phyloP scores from a whole-genome alignment of 106 monocot species.

The Dioscorea dumetorum region DNA sequence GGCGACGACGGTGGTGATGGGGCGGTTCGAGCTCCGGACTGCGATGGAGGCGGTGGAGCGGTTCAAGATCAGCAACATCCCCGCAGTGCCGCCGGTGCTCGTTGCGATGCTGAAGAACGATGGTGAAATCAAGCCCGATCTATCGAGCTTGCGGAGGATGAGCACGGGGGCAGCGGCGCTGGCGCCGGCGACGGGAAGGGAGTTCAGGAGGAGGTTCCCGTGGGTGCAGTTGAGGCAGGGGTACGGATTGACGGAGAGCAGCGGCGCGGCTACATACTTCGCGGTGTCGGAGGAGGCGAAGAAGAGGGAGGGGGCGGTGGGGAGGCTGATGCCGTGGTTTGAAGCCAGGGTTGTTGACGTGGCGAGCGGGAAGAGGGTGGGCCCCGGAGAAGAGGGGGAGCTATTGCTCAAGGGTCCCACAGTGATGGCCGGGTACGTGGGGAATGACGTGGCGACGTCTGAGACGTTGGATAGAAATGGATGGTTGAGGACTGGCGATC shows the following conservation, averaged over 20 bases:
- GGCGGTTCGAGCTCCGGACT: slow-evolving; percentile 11
- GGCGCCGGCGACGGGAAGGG: slow-evolving; percentile 1
- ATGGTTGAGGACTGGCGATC: slow-evolving; percentile 31
- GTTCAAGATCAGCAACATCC: slow-evolving; percentile 23
- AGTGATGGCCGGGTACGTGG: slow-evolving; percentile 4
- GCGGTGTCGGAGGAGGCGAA: slow-evolving; percentile 1
- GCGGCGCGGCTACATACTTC: slow-evolving; percentile 6
- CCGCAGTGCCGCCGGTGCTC: slow-evolving; percentile 30
- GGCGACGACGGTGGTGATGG: slow-evolving; percentile 26
- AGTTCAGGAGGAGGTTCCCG: slow-evolving; percentile 18
- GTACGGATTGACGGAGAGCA: slow-evolving; percentile 24
- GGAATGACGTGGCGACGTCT: slow-evolving; percentile 10
- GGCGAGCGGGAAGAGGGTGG: neutral
- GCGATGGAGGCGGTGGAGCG: slow-evolving; percentile 14
- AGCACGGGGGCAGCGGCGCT: slow-evolving; percentile 16
- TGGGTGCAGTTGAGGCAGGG: slow-evolving; percentile 29
- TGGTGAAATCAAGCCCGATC: neutral
- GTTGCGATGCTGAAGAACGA: slow-evolving; percentile 19
- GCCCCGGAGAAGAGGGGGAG: slow-evolving; percentile 19
- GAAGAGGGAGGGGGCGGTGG: slow-evolving; percentile 1
- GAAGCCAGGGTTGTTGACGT: slow-evolving; percentile 20
- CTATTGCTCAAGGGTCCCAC: slow-evolving; percentile 24
- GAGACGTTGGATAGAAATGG: neutral
- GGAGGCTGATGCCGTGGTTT: slow-evolving; percentile 19
- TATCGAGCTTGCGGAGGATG: slow-evolving; percentile 20